Evolutionary conservation across 331 rosid species (phyloP).

Genomic region (Rhamnella rubrinervis): DNA sequence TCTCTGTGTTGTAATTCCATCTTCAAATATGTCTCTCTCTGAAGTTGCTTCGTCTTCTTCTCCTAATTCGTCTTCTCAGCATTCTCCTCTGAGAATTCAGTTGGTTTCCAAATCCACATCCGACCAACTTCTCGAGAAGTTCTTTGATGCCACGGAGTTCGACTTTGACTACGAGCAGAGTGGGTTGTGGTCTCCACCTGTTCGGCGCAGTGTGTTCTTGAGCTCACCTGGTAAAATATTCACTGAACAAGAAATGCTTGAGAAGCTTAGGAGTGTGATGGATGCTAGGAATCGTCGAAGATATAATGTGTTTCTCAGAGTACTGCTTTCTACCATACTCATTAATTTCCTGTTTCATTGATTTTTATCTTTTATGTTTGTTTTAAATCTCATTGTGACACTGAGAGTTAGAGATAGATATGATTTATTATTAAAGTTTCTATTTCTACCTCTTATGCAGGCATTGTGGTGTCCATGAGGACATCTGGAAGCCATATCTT

Average conservation of each 20-base stretch:
- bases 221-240: conserved; percentile 56
- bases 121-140: conserved; percentile 59
- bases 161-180: conserved; percentile 76
- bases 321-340: conserved; percentile 12
- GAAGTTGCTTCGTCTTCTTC: conserved; percentile 34
- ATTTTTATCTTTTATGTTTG: background rate
- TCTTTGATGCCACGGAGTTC: conserved; percentile 52
- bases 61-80: conserved; percentile 4
- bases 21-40: conserved; percentile 1
- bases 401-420: background rate
- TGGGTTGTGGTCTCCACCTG: conserved; percentile 86
- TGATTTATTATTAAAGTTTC: background rate
- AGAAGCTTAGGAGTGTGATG: conserved; percentile 35
- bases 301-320: conserved; percentile 33
- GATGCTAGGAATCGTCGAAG: conserved; percentile 27
- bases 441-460: conserved; percentile 8
- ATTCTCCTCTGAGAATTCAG: conserved; percentile 38
- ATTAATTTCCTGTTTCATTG: conserved; percentile 8
- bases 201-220: conserved; percentile 57
- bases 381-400: background rate
- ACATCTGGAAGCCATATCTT: background rate
- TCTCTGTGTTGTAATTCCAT: no score
- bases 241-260: conserved; percentile 51
- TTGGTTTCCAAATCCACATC: conserved; percentile 52
- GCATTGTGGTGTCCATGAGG: conserved; percentile 27